Conservation (phyloP, 164 flowering plant genomes). For the Annona cherimola region DNA sequence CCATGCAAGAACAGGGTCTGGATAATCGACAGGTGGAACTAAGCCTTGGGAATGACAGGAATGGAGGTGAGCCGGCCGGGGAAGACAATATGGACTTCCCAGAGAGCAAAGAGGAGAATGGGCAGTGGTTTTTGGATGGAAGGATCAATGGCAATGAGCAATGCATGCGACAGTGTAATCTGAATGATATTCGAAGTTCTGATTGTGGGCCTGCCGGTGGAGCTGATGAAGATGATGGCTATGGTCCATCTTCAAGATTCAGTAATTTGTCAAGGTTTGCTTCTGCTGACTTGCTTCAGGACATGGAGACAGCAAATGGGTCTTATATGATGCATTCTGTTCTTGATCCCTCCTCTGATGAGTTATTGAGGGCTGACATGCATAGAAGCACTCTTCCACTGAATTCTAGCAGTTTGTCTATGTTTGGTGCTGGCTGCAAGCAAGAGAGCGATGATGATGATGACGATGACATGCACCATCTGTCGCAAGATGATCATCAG, state of each 20-base stretch:
- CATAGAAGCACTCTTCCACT: constrained; percentile 10
- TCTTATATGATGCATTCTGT: constrained; percentile 29
- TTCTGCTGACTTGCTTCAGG: constrained; percentile 43
- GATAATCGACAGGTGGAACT: constrained; percentile 31
- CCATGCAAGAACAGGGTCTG: constrained; percentile 16
- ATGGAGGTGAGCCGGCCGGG: constrained; percentile 20
- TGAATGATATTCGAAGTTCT: constrained; percentile 22
- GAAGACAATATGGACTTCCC: constrained; percentile 44
- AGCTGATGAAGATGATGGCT: constrained; percentile 15
- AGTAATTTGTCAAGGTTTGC: constrained; percentile 29
- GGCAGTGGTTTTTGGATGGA: constrained; percentile 37
- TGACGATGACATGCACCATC: constrained; percentile 34
- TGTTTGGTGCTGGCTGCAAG: constrained; percentile 41
- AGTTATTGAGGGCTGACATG: constrained; percentile 33
- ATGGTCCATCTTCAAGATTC: constrained; percentile 14
- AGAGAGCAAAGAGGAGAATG: constrained; percentile 29
- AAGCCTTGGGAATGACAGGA: constrained; percentile 39
- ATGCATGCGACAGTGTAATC: constrained; percentile 39
- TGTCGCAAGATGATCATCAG: constrained; percentile 26
- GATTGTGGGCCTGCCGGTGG: constrained; percentile 19
- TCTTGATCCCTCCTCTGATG: constrained; percentile 35
- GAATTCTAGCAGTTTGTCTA: constrained; percentile 31
- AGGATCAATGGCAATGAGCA: constrained; percentile 20
- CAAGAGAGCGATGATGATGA: constrained; percentile 36
- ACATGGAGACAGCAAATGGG: constrained; percentile 33